Percentiles rank a stretch among this genome's conserved stretches.
These are phyloP conservation scores for Dothistroma septosporum DNA, from an alignment of 2,329 filamentous ascomycete species.

Conservation along the genomic window DNA sequence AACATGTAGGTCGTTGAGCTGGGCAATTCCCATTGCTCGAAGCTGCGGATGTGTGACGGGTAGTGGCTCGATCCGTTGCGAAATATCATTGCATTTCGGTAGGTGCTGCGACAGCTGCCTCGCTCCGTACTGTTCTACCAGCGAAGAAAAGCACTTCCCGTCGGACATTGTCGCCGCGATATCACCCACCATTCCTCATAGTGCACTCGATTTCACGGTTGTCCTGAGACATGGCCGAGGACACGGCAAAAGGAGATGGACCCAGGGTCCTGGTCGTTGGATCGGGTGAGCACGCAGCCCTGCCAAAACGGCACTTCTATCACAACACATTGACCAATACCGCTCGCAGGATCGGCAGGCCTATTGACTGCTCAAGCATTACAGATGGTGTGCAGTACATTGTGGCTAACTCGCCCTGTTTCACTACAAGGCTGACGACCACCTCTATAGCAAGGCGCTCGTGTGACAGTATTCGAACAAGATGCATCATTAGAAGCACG, in stretches of 20 bases:
- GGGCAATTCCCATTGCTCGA: background rate
- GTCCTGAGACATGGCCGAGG: conserved; percentile 4
- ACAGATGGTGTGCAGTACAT: conserved; percentile 12
- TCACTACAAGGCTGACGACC: background rate
- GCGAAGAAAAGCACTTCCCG: background rate
- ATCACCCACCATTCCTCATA: background rate
- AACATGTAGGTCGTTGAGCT: background rate
- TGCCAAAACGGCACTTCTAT: background rate
- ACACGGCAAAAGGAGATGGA: background rate
- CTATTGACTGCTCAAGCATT: conserved; percentile 20
- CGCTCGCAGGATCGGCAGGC: conserved; percentile 15
- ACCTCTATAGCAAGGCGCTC: conserved; percentile 12
- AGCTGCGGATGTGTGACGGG: background rate
- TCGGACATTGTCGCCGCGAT: background rate
- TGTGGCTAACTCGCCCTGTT: background rate
- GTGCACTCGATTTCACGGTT: background rate
- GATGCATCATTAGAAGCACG: conserved; percentile 15
- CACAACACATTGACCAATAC: conserved; percentile 4
- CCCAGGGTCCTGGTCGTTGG: conserved; percentile 18
- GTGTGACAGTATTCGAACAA: conserved; percentile 19
- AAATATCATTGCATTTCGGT: background rate
- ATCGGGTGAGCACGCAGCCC: conserved; percentile 5
- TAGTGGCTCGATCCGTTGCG: background rate
- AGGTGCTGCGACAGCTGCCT: background rate
- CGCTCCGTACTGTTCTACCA: background rate